Evolutionary conservation across 306 rosid species (phyloP).

Genomic region (Pterocarpus macrocarpus): DNA sequence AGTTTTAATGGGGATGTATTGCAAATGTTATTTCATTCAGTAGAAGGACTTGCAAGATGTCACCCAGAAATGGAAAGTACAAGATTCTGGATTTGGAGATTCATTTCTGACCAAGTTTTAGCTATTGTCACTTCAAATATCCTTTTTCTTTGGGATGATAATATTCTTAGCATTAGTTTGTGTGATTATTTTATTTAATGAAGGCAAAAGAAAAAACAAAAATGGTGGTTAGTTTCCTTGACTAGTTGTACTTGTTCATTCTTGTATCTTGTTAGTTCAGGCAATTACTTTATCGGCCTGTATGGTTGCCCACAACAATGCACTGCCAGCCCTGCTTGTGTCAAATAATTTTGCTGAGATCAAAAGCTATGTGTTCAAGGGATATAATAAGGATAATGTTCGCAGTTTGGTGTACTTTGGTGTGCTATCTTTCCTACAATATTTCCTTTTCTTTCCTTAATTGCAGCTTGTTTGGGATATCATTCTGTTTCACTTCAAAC

Average conservation of each 20-base stretch:
- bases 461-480: slow-evolving; percentile 2
- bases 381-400: slow-evolving; percentile 78
- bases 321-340: slow-evolving; percentile 84
- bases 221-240: slow-evolving; percentile 60
- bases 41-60: slow-evolving; percentile 77
- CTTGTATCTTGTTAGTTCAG: slow-evolving; percentile 86
- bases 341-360: slow-evolving; percentile 93
- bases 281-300: slow-evolving; percentile 89
- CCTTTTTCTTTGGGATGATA: slow-evolving; percentile 56
- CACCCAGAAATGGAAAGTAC: slow-evolving; percentile 65
- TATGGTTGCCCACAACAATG: slow-evolving; percentile 88
- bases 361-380: slow-evolving; percentile 87
- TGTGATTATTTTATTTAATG: slow-evolving; percentile 31
- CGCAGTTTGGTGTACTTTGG: slow-evolving; percentile 86
- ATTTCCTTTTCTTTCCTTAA: not conserved
- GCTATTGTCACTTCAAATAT: slow-evolving; percentile 85
- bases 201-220: not conserved
- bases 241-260: slow-evolving; percentile 77
- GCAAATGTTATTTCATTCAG: slow-evolving; percentile 80
- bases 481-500: not conserved
- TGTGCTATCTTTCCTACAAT: slow-evolving; percentile 53
- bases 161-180: slow-evolving; percentile 6
- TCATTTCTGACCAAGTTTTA: slow-evolving; percentile 67
- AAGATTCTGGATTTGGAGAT: slow-evolving; percentile 75
- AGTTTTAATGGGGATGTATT: slow-evolving; percentile 80